Evolutionary conservation across 495 filamentous ascomycete species (phyloP).

Genomic region (Aspergillus taichungensis): DNA sequence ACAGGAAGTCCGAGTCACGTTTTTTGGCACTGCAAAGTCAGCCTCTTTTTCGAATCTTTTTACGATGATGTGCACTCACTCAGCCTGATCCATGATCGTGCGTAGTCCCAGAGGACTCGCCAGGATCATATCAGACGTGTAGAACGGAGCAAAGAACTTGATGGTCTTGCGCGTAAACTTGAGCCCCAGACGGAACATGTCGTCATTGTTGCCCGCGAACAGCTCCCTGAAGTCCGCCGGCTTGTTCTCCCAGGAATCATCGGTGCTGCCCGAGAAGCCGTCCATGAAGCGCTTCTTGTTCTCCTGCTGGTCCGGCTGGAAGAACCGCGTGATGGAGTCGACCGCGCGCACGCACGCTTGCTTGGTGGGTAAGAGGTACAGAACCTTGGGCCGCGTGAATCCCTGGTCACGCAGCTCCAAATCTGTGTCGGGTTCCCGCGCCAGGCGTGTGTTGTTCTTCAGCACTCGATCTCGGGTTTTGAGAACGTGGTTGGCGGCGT

Average conservation of each 20-base stretch:
- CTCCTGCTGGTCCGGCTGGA: conserved; percentile 82
- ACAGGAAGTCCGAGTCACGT: conserved; percentile 82
- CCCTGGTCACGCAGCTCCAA: conserved; percentile 87
- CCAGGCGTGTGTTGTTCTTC: conserved; percentile 77
- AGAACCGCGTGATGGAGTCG: conserved; percentile 61
- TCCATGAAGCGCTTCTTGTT: conserved; percentile 90
- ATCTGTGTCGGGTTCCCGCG: conserved; percentile 50
- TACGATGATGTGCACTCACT: conserved; percentile 19
- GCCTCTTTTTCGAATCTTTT: conserved; percentile 5
- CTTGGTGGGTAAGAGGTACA: conserved; percentile 80
- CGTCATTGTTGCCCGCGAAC: conserved; percentile 90
- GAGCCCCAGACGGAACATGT: conserved; percentile 86
- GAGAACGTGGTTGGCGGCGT: conserved; percentile 82
- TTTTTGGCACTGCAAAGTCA: conserved; percentile 49
- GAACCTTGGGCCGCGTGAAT: conserved; percentile 87
- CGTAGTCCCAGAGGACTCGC: conserved; percentile 82
- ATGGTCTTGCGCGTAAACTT: conserved; percentile 94
- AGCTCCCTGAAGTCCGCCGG: conserved; percentile 83
- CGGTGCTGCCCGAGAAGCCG: conserved; percentile 56
- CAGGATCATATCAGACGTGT: conserved; percentile 90
- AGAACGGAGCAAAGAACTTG: conserved; percentile 92
- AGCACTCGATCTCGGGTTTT: conserved; percentile 88
- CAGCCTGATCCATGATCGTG: conserved; percentile 73
- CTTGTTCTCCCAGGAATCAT: conserved; percentile 59
- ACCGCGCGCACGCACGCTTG: conserved; percentile 72